phyloP scores from a whole-genome alignment of 2,329 filamentous ascomycete species.

The Aphanocladium album region DNA sequence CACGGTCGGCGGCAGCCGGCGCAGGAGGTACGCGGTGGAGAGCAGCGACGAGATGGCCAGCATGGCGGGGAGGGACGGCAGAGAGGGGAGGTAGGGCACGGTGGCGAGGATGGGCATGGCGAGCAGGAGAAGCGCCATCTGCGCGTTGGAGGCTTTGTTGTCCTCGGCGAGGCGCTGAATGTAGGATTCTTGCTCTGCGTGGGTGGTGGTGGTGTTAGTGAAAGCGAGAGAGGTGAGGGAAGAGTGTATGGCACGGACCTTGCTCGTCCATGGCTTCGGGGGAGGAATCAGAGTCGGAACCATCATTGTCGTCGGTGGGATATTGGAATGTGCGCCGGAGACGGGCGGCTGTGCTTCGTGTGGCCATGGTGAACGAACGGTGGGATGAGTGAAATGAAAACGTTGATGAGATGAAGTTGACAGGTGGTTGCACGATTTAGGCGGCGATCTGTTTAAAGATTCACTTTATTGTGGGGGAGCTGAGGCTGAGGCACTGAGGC shows the following conservation, averaged over 20 bases:
- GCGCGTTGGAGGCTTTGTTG: conserved; percentile 9
- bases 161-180: conserved; percentile 7
- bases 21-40: conserved; percentile 57
- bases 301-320: conserved; percentile 26
- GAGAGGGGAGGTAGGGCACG: conserved; percentile 28
- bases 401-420: neutral
- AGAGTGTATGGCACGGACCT: neutral
- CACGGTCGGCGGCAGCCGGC: conserved; percentile 46
- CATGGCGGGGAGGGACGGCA: conserved; percentile 41
- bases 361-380: conserved; percentile 20
- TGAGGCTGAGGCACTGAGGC: too few species aligned
- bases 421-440: neutral
- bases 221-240: neutral
- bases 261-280: conserved; percentile 14
- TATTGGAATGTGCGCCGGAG: conserved; percentile 25
- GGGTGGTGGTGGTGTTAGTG: neutral
- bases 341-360: conserved; percentile 19
- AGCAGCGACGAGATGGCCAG: conserved; percentile 59
- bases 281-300: conserved; percentile 16
- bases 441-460: too few species aligned
- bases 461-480: neutral
- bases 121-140: conserved; percentile 17
- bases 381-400: neutral
- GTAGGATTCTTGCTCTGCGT: conserved; percentile 15
- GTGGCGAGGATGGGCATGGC: conserved; percentile 51